These are phyloP conservation scores for Dinochytrium kinnereticum DNA, from an alignment of 371 early-diverging fungal species.

Conservation along the genomic window DNA sequence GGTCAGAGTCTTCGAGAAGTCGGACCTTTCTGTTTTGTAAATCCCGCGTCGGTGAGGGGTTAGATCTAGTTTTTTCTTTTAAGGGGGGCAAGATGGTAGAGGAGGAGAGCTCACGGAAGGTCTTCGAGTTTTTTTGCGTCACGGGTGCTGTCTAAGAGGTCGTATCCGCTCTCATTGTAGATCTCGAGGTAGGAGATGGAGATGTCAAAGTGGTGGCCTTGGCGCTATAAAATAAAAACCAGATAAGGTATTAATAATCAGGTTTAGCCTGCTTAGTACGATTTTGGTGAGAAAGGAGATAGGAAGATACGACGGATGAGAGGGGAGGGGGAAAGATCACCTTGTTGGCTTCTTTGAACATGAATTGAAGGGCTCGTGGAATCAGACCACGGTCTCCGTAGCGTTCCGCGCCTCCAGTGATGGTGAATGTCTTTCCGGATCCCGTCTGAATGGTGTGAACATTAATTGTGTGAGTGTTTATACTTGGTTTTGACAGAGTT, in stretches of 20 bases:
- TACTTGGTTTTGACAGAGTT: no score
- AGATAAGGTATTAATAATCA: no score
- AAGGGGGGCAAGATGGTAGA: slow-evolving; percentile 14
- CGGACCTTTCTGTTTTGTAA: slow-evolving; percentile 49
- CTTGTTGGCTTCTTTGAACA: slow-evolving; percentile 55
- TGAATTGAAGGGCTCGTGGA: slow-evolving; percentile 60
- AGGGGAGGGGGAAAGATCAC: slow-evolving; percentile 21
- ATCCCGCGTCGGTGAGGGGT: not conserved
- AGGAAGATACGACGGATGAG: not conserved
- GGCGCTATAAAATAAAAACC: not conserved
- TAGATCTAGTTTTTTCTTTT: not conserved
- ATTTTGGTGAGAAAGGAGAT: not conserved
- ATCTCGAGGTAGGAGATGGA: slow-evolving; percentile 71
- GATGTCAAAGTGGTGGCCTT: slow-evolving; percentile 45
- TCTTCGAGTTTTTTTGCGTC: slow-evolving; percentile 65
- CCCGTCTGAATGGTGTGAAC: no score
- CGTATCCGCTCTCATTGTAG: slow-evolving; percentile 74
- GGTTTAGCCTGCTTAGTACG: no score
- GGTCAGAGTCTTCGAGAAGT: slow-evolving; percentile 60
- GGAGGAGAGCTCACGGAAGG: slow-evolving; percentile 52
- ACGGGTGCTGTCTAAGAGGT: slow-evolving; percentile 59
- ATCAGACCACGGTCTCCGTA: slow-evolving; percentile 65
- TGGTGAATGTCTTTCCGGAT: slow-evolving; percentile 80
- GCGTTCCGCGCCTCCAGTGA: slow-evolving; percentile 65
- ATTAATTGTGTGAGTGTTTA: no score